These are phyloP conservation scores for Corylus avellana DNA, from an alignment of 306 rosid species.

Conservation along the genomic window DNA sequence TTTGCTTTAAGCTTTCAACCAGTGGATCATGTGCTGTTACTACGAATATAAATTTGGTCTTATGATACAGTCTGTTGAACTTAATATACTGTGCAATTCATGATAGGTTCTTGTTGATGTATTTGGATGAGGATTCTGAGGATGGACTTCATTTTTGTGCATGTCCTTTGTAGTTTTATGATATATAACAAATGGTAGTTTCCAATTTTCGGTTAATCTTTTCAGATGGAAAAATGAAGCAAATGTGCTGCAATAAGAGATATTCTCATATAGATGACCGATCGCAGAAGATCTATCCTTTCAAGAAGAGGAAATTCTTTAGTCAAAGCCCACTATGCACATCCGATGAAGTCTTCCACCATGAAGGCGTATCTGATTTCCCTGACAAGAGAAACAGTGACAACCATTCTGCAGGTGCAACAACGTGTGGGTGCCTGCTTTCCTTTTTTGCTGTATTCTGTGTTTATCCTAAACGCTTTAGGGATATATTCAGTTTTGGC, in stretches of 20 bases:
- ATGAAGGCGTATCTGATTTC: constrained; percentile 42
- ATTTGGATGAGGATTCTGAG: background rate
- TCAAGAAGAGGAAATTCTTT: constrained; percentile 75
- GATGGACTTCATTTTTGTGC: background rate
- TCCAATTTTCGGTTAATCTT: constrained; percentile 18
- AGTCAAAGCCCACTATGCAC: constrained; percentile 44
- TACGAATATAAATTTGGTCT: constrained; percentile 3
- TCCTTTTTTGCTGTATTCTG: constrained; percentile 12
- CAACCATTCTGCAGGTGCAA: constrained; percentile 47
- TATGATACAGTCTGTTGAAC: background rate
- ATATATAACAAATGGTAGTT: constrained; percentile 19
- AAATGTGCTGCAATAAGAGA: constrained; percentile 19
- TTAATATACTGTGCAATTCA: background rate
- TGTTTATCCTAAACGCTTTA: constrained; percentile 21
- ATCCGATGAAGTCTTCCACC: constrained; percentile 52
- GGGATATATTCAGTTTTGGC: constrained; percentile 24
- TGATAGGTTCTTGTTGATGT: background rate
- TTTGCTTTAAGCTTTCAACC: constrained; percentile 14
- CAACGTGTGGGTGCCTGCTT: constrained; percentile 25
- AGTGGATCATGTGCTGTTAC: constrained; percentile 1
- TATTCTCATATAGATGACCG: constrained; percentile 46
- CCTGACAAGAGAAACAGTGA: constrained; percentile 41
- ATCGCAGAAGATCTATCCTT: constrained; percentile 67
- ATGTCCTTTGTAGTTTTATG: background rate
- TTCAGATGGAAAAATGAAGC: constrained; percentile 43